Conservation (phyloP, 371 early-diverging fungal genomes). For the Massospora cicadina region DNA sequence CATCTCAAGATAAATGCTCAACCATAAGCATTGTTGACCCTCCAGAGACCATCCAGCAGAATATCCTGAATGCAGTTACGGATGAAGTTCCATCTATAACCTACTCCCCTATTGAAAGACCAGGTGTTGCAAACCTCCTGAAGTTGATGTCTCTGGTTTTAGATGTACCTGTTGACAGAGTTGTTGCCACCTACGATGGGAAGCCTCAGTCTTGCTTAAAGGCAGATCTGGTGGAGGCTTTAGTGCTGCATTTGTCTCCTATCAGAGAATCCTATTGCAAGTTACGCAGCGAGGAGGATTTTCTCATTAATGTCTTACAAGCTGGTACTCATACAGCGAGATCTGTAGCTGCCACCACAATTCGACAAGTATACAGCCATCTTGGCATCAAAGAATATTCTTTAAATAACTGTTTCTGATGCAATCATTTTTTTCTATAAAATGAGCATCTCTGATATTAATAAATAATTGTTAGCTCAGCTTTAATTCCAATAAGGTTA, state of each 20-base stretch:
- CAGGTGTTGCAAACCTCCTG: constrained; percentile 72
- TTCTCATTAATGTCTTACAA: constrained; percentile 39
- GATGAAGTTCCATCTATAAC: constrained; percentile 47
- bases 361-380: constrained; percentile 32
- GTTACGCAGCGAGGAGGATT: constrained; percentile 32
- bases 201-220: constrained; percentile 46
- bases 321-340: constrained; percentile 39
- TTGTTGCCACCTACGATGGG: constrained; percentile 23
- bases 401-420: too few relatives aligned
- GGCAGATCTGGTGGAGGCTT: constrained; percentile 40
- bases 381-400: too few relatives aligned
- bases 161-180: constrained; percentile 21
- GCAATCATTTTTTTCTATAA: too few relatives aligned
- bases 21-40: constrained; percentile 61
- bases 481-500: too few relatives aligned
- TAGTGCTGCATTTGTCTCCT: constrained; percentile 37
- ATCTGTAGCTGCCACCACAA: constrained; percentile 27
- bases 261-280: constrained; percentile 39
- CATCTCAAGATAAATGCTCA: constrained; percentile 43
- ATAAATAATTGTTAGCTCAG: too few relatives aligned
- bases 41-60: constrained; percentile 37
- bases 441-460: too few relatives aligned
- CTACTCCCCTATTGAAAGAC: constrained; percentile 50
- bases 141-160: constrained; percentile 46
- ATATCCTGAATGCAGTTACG: constrained; percentile 57